Evolutionary conservation across 345 rosid genomes (phyloP), one percentile per base, ranked within the genome.

Genomic region (Cardamine occulta): DNA sequence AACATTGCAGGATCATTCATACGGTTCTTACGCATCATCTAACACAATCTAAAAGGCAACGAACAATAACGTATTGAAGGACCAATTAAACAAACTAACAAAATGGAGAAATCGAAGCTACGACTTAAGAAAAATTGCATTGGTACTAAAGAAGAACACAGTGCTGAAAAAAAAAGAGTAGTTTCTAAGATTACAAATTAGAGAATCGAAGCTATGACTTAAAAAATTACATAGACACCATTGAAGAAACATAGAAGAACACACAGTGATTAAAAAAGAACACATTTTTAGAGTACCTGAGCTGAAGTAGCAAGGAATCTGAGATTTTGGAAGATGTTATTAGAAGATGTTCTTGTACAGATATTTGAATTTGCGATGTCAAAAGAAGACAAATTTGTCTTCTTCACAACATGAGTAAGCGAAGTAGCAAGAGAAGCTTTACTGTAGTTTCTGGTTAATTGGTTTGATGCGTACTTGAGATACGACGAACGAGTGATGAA

Each of bases 291-390:
- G 2, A 31, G 57, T 65, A 78, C 81, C 81, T 71, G 81, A 71
- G 72, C 55, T 64, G 77, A 78, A 57, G 80, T 64, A 28, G 80
- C 73, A 48, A 78, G 66, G 49, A 59, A 72, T 26, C 75, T 62
- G 45, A 58, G 68, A 51, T 58, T 71, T 7, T 57, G 55, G 55
- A 65, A 56, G 48, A 72, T 3, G 21, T 45, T 40, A 10, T 47
- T 11, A 7, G 48, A 77, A 63, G 73, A 21, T 26, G 6, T 77
- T 45, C 8, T 77, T 15, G 19, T 28, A 65, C 24, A 57, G 17
- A 71, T 72, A 42, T 77, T 67, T 48, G 76, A 77, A 58, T 64
- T 28, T 19, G 73, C 73, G 65, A 29, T 77, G 28, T 49, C 47
- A 24, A 39, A 77, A 77, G 61, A 37, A 39, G 28, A 57, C 11